A percentile compares a stretch with the other conserved stretches of the same genome.
Conservation (phyloP, 805 yeast genomes). For the Lipomyces yamadae region DNA sequence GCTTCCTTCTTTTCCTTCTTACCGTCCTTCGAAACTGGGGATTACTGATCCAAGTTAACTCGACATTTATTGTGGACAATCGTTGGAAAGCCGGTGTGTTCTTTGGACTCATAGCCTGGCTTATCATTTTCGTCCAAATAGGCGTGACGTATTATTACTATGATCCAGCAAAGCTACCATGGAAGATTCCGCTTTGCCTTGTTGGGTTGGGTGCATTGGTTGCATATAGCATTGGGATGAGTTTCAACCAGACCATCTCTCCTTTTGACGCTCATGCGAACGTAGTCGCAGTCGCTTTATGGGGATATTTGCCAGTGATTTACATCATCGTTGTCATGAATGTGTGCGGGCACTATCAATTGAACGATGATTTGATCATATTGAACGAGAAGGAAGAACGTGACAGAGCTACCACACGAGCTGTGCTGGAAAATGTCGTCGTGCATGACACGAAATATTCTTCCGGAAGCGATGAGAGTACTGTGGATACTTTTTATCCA, state of each 20-base stretch:
- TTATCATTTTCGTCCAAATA: constrained; percentile 35
- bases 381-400: constrained; percentile 31
- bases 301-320: constrained; percentile 41
- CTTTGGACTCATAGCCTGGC: constrained; percentile 39
- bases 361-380: constrained; percentile 41
- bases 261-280: constrained; percentile 40
- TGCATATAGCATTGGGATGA: constrained; percentile 33
- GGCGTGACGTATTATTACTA: constrained; percentile 36
- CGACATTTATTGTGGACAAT: constrained; percentile 30
- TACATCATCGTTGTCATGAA: constrained; percentile 39
- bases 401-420: constrained; percentile 21
- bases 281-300: constrained; percentile 36
- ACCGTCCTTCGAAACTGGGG: constrained; percentile 43
- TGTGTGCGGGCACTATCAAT: constrained; percentile 36
- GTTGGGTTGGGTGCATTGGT: constrained; percentile 29
- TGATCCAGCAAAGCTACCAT: constrained; percentile 35
- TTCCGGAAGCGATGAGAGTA: constrained; percentile 2
- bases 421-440: constrained; percentile 24
- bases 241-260: constrained; percentile 31
- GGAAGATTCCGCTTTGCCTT: constrained; percentile 31
- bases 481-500: not conserved
- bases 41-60: constrained; percentile 16
- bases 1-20: constrained; percentile 39
- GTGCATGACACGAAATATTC: constrained; percentile 14
- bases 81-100: constrained; percentile 43